Base-by-base conservation (phyloP, 148 eudicot genomes). In the Rhododendron ferrugineum region DNA sequence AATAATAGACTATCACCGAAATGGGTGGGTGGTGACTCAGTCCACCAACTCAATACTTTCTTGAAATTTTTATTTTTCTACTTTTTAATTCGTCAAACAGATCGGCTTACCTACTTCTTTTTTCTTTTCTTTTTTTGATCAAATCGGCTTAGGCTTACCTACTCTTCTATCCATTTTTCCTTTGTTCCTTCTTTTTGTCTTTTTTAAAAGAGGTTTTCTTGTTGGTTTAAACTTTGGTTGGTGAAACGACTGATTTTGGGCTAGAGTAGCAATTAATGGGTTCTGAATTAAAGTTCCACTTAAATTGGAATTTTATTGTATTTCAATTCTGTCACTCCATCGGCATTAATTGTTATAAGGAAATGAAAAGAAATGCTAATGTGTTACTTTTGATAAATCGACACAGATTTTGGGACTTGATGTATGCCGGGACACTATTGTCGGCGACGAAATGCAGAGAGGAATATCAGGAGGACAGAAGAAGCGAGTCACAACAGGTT, bases 401-500 rank as follows among this genome's bases (percentile, higher is more conserved):
- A 6, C 62, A 86, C 90, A 97, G 99, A 95, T 97, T 78, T 68
- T 97, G 7, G 99, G 99, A 82, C 91, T 97, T 52, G 99, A 97
- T 84, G 92, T 95, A 68, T 97, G 99, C 66, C 95, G 96, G 5
- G 98, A 97, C 88, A 97, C 98, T 3, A 91, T 97, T 52, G 98
- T 97, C 32, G 99, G 99, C 23, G 96, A 97, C 84, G 98, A 93
- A 44, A 95, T 97, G 99, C 79, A 82, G 3, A 89, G 99, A 86
- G 99, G 99, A 50, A 95, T 97, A 46, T 97, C 99, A 2, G 99
- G 99, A 5, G 99, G 98, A 37, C 98, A 95, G 32, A 95, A 93
- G 76, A 97, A 97, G 83, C 90, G 99, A 78, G 99, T 97, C 46
- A 97, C 99, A 5, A 97, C 98, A 89, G 99, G 98, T 97, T 75